phyloP scores from a whole-genome alignment of 495 filamentous ascomycete genomes.

The Daldinia bambusicola region DNA sequence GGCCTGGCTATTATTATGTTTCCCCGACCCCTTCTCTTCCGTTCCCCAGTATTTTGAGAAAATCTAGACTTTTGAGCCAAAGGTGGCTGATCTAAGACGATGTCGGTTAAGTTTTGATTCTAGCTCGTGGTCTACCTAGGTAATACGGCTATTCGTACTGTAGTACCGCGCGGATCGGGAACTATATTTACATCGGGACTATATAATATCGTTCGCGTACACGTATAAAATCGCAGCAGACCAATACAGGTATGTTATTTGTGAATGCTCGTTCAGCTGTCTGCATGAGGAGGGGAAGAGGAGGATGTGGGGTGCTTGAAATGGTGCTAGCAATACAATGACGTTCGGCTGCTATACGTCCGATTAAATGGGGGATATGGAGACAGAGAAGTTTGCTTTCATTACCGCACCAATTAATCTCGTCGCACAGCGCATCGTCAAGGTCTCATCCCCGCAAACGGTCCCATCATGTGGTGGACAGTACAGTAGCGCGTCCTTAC shows the following conservation, averaged over 20 bases:
- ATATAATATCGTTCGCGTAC: constrained; percentile 23
- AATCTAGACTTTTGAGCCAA: constrained; percentile 27
- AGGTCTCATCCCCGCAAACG: constrained; percentile 34
- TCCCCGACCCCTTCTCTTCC: constrained; percentile 17
- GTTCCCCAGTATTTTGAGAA: constrained; percentile 27
- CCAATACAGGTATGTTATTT: constrained; percentile 4
- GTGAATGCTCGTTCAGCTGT: constrained; percentile 8
- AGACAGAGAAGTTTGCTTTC: constrained; percentile 22
- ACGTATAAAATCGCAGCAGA: constrained; percentile 32
- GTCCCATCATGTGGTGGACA: constrained; percentile 33
- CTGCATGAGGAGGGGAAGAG: constrained; percentile 25
- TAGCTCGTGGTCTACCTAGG: constrained; percentile 33
- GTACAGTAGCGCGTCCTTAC: constrained; percentile 35
- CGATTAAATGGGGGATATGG: constrained; percentile 42
- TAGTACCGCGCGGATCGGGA: constrained; percentile 32
- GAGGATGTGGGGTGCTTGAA: constrained; percentile 36
- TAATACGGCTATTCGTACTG: constrained; percentile 35
- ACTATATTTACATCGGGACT: constrained; percentile 32
- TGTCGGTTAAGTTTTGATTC: constrained; percentile 29
- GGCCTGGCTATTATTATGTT: constrained; percentile 33
- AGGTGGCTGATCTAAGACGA: constrained; percentile 39
- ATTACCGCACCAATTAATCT: constrained; percentile 43
- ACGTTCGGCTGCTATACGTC: constrained; percentile 42
- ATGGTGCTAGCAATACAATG: constrained; percentile 38
- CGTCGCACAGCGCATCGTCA: constrained; percentile 23